Evolutionary conservation across 495 filamentous ascomycete genomes (phyloP), one percentile per base, ranked within the genome.

Genomic region (Aspergillus panamensis): DNA sequence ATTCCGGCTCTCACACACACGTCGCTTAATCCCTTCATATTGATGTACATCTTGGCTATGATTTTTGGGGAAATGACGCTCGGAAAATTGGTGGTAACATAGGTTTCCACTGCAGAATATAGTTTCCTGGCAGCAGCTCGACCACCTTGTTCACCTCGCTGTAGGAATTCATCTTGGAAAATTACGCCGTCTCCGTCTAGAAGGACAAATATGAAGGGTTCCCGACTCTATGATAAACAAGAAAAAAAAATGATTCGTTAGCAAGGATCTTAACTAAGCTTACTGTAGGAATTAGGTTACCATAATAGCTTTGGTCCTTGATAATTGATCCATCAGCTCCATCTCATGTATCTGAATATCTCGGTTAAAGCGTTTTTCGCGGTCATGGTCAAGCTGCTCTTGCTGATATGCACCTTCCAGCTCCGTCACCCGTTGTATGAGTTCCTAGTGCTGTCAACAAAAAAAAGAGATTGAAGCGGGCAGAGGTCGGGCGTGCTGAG

Each of bases 151-250:
- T 85, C 73, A 6, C 88, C 90, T 45, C 82, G 75, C 51, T 80
- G 75, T 49, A 92, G 65, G 39, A 83, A 80, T 33, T 80, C 68
- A 60, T 91, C 84, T 51, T 84, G 77, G 68, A 95, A 95, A 61
- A 93, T 82, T 63, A 91, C 81, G 29, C 85, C 85, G 64, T 92
- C 86, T 29, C 88, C 89, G 66, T 95, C 90, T 51, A 95, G 80
- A 57, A 95, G 73, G 16, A 90, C 80, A 29, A 89, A 67, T 62
- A 92, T 77, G 65, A 91, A 93, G 8, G 87, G 84, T 75, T 92
- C 87, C 49, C 81, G 82, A 47, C 86, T 86, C 88, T 92, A 66
- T 39, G 6, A n/a, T 47, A 54, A 25, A 42, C 57, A 57, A 39
- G 40, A 52, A 37, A 57, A 40, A 48, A 66, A 44, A 52, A 67